Conservation (phyloP, 371 early-diverging fungal genomes). For the Mucor irregularis region DNA sequence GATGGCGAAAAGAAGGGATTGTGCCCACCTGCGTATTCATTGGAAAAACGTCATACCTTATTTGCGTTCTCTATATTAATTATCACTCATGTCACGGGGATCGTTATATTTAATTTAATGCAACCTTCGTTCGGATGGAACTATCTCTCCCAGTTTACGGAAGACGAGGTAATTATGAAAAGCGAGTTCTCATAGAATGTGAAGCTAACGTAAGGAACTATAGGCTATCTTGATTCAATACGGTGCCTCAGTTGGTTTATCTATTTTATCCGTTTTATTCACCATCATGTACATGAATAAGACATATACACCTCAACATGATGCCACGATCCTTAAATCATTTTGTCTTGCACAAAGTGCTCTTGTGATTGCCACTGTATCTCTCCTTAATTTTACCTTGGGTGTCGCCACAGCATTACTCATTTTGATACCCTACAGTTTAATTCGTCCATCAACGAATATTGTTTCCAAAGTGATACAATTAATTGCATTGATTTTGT, state of each 20-base stretch:
- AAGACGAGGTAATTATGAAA: slow-evolving; percentile 15
- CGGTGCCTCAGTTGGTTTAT: slow-evolving; percentile 11
- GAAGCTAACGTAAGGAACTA: neutral
- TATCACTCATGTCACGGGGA: slow-evolving; percentile 35
- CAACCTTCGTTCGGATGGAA: slow-evolving; percentile 28
- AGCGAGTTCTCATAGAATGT: no score
- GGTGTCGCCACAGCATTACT: slow-evolving; percentile 73
- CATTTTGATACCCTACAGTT: slow-evolving; percentile 64
- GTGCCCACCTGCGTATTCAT: slow-evolving; percentile 32
- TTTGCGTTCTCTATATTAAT: slow-evolving; percentile 38
- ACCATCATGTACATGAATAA: slow-evolving; percentile 20
- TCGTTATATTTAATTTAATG: slow-evolving; percentile 40
- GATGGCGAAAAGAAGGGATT: slow-evolving; percentile 3
- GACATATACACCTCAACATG: slow-evolving; percentile 17
- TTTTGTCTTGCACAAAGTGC: slow-evolving; percentile 70
- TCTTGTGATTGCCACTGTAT: slow-evolving; percentile 69
- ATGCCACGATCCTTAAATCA: slow-evolving; percentile 66
- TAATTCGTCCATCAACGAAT: slow-evolving; percentile 48
- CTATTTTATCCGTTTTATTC: slow-evolving; percentile 8
- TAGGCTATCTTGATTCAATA: slow-evolving; percentile 30
- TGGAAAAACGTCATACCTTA: slow-evolving; percentile 25
- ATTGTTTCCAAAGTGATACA: slow-evolving; percentile 33
- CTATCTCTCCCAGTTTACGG: slow-evolving; percentile 10
- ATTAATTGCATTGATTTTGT: slow-evolving; percentile 32
- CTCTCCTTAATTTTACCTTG: slow-evolving; percentile 84